phyloP scores from a whole-genome alignment of 2,329 filamentous ascomycete genomes.

The Sporothrix curviconia region DNA sequence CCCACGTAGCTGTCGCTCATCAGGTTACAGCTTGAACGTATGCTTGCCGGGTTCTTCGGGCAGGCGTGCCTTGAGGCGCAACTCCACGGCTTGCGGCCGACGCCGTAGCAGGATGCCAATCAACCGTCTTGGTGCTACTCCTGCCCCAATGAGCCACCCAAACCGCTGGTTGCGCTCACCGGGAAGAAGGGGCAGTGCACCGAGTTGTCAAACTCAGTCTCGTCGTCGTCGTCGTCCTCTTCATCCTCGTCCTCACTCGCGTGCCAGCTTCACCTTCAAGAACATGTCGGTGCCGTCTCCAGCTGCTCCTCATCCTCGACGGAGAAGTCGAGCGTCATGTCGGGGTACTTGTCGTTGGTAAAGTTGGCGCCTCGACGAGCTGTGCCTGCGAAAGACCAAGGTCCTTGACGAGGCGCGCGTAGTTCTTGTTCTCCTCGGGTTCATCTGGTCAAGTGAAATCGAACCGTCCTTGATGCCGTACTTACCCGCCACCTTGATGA shows the following conservation, averaged over 20 bases:
- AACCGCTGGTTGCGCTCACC: conserved; percentile 90
- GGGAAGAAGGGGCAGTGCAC: conserved; percentile 94
- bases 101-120: conserved; percentile 90
- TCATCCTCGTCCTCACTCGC: conserved; percentile 69
- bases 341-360: conserved; percentile 93
- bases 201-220: conserved; percentile 66
- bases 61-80: conserved; percentile 81
- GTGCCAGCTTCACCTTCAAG: conserved; percentile 75
- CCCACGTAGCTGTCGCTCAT: conserved; percentile 98
- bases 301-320: conserved; percentile 76
- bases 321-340: conserved; percentile 84
- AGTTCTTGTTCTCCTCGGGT: conserved; percentile 82
- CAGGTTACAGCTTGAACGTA: conserved; percentile 80
- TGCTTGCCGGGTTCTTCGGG: conserved; percentile 71
- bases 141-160: conserved; percentile 96
- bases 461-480: conserved; percentile 81
- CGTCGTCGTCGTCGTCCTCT: conserved; percentile 42
- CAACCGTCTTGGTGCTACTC: conserved; percentile 79
- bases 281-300: conserved; percentile 74
- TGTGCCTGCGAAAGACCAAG: conserved; percentile 76
- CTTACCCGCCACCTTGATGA: conserved; percentile 74
- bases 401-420: conserved; percentile 67
- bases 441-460: conserved; percentile 99
- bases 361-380: conserved; percentile 82
- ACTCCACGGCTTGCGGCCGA: conserved; percentile 65